These are phyloP conservation scores for Tagetes erecta DNA, from an alignment of 129 eudicot genomes.

Conservation along the genomic window DNA sequence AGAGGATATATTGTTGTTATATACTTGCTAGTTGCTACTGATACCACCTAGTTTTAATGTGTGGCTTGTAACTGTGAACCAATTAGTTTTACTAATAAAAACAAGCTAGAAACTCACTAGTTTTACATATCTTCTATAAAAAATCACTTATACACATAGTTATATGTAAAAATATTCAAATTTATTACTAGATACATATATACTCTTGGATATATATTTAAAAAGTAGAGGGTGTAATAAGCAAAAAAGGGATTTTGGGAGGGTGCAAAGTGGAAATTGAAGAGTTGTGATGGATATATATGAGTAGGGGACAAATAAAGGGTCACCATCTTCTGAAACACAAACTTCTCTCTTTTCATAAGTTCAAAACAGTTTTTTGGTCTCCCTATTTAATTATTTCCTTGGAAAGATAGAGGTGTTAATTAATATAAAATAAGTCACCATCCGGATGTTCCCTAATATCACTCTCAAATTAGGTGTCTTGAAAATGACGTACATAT, in stretches of 20 bases:
- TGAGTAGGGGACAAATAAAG: conserved; percentile 31
- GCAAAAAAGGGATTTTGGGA: not conserved
- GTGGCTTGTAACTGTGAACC: too few species aligned
- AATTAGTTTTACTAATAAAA: too few species aligned
- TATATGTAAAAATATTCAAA: too few species aligned
- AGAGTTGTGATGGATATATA: not conserved
- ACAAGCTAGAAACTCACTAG: too few species aligned
- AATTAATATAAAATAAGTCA: conserved; percentile 24
- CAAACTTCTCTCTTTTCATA: conserved; percentile 28
- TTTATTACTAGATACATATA: not conserved
- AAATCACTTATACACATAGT: too few species aligned
- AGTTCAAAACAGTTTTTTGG: conserved; percentile 30
- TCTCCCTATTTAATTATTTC: conserved; percentile 18
- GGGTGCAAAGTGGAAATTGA: not conserved
- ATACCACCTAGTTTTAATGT: too few species aligned
- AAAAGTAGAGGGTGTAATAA: not conserved
- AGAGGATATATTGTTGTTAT: too few species aligned
- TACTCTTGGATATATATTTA: not conserved
- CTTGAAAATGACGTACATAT: conserved; percentile 24
- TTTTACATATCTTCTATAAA: not conserved
- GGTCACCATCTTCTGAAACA: conserved; percentile 33
- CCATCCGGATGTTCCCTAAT: conserved; percentile 32
- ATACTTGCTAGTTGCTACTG: too few species aligned
- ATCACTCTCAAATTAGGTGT: conserved; percentile 37
- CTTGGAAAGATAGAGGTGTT: conserved; percentile 6